These are phyloP conservation scores for Berberis thunbergii DNA, from an alignment of 164 flowering plant species.

Conservation along the genomic window DNA sequence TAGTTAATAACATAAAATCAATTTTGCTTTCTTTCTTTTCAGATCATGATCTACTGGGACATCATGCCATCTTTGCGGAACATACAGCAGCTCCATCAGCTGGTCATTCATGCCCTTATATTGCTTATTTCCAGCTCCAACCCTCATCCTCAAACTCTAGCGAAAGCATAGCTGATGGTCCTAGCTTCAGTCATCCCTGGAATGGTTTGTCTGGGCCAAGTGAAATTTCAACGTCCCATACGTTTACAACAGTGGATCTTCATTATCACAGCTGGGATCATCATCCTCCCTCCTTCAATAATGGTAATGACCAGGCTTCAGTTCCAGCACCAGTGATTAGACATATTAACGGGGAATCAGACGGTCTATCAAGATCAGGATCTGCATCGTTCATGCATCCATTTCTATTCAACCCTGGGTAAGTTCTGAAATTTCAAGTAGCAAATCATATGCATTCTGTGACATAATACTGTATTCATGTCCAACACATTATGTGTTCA, in stretches of 20 bases:
- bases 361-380: constrained; percentile 38
- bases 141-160: constrained; percentile 58
- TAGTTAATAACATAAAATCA: not conserved
- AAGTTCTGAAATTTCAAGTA: constrained; percentile 3
- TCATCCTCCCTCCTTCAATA: constrained; percentile 20
- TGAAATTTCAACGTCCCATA: constrained; percentile 29
- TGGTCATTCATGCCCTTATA: constrained; percentile 73
- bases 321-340: constrained; percentile 31
- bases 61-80: constrained; percentile 61
- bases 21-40: constrained; percentile 5
- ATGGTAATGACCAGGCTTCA: constrained; percentile 37
- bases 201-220: constrained; percentile 43
- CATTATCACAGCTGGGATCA: constrained; percentile 22
- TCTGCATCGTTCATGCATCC: constrained; percentile 37
- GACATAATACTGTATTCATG: too few relatives aligned
- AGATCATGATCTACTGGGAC: constrained; percentile 78
- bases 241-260: constrained; percentile 31
- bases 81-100: constrained; percentile 67
- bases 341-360: constrained; percentile 34
- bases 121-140: constrained; percentile 58
- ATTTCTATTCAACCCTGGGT: constrained; percentile 54
- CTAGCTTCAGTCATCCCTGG: constrained; percentile 57
- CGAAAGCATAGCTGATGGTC: constrained; percentile 53
- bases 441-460: too few relatives aligned
- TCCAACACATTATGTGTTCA: too few relatives aligned